Base-by-base conservation (phyloP, 352 stramenopile genomes). In the Achlya hypogyna region DNA sequence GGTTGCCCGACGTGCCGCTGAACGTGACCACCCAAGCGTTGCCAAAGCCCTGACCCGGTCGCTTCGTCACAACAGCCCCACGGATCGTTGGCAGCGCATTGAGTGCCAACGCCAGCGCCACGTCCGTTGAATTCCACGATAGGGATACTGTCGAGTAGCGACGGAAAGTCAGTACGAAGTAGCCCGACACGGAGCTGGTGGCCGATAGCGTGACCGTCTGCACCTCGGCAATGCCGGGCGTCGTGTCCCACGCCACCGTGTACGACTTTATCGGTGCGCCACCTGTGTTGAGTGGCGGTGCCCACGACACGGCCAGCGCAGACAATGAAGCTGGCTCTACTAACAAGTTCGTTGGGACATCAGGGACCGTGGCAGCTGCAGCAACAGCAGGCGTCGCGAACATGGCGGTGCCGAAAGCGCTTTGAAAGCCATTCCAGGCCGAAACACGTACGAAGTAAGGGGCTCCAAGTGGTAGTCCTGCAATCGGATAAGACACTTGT, bases 401-500 rank as follows among this genome's bases (percentile, higher is more conserved):
- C 51, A 76, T 84, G 0, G 78, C 81, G 25, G 89, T 75, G 20
- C 93, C 87, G 68, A 95, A 97, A 3, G 87, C 69, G 20, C 86
- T 82, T 4, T 90, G 80, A 2, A 98, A 92, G 28, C 94, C 91
- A 67, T 98, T 97, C 80, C 84, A 97, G 5, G 95, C 87, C n/a
- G 89, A 91, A 0, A 98, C 86, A 5, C 88, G 86, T 2, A 97
- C 86, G 52, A 96, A 87, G 54, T 95, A 96, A 0, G 69, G 62
- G 4, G 91, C 75, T 0, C 73, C 85, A n/a, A 59, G 53, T 8
- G 51, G 43, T 22, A 88, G 29, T 1, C 47, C 58, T 1, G 43
- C 51, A 14, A 88, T 75, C 10, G 74, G 63, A 42, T 79, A 86
- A 1, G 62, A 71, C 3, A 79, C 40, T 0, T 69, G 70, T 25